Evolutionary conservation across 306 rosid genomes (phyloP).

Genomic region (Rosa rugosa): DNA sequence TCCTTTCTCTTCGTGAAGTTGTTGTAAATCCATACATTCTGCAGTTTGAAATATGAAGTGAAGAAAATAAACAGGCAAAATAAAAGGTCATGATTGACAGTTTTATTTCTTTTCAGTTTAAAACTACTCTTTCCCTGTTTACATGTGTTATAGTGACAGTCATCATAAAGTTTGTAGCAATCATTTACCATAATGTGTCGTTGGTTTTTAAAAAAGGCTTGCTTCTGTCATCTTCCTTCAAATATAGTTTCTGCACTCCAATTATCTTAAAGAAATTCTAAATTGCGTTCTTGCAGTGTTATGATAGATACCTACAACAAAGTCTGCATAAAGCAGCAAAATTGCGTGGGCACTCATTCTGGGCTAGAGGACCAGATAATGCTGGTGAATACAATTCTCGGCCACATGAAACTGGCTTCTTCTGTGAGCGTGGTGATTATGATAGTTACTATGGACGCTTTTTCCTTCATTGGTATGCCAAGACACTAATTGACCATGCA

Average conservation of each 20-base stretch:
- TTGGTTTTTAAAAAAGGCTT: not conserved
- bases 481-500: conserved; percentile 73
- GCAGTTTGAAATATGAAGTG: conserved; percentile 1
- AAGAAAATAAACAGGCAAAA: not conserved
- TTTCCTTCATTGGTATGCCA: conserved; percentile 96
- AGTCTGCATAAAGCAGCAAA: conserved; percentile 84
- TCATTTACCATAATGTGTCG: not conserved
- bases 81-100: not conserved
- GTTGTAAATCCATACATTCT: conserved; percentile 1
- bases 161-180: not conserved
- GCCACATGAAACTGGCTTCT: conserved; percentile 96
- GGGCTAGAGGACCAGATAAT: conserved; percentile 98
- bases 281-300: conserved; percentile 59
- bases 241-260: not conserved
- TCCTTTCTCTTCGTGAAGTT: not conserved
- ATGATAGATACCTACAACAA: conserved; percentile 82
- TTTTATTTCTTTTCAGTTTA: not conserved
- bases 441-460: conserved; percentile 97
- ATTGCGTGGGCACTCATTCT: conserved; percentile 83
- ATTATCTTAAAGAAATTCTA: not conserved
- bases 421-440: conserved; percentile 95
- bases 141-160: not conserved
- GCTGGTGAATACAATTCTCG: conserved; percentile 87
- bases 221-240: conserved; percentile 5
- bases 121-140: not conserved